Evolutionary conservation across 1,284 basidiomycete species (phyloP), one percentile per base, ranked within the genome.

Genomic region (Ceratobasidium sp.): DNA sequence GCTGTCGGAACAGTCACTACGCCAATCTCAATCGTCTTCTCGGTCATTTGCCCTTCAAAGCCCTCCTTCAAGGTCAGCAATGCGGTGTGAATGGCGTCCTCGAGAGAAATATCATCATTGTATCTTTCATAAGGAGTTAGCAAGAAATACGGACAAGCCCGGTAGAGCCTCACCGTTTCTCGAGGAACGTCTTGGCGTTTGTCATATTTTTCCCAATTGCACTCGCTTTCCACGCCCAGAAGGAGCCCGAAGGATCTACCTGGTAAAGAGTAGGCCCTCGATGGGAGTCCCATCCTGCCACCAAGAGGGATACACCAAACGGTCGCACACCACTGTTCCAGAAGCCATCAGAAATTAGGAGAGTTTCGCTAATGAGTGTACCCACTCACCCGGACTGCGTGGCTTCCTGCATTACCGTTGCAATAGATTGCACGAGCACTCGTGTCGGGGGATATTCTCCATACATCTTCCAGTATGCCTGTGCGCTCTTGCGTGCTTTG

Each of bases 161-260:
- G 15, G 62, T 11, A 85, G 17, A 22, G 34, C 11, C 91, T 81
- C 81, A 96, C 95, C 96, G 90, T 86, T 99, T 99, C 86, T 99
- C 98, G 80, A 99, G 85, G 86, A 99, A 99, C 1, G 98, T 99
- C 86, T 99, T 99, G 71, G 97, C 98, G 82, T 99, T 99, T 74
- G 96, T 92, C 95, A 99, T 99, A 86, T 99, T 99, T 88, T 99
- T 99, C 52, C 98, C 98, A 82, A 99, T 99, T 17, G 98, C 98
- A 83, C 95, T 97, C 15, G 98, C 98, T 85, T 99, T 99, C 98
- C 98, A 99, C 68, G 98, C 97, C 97, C 97, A 99, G 86, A 96
- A 99, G 64, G 95, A 96, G 62, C 98, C 98, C 62, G 96, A 98
- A 22, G 98, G 98, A 86, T 99, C 98, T 74, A 99, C 97, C 85